Percentiles rank a stretch among this genome's conserved stretches.
Conservation (phyloP, 2,329 filamentous ascomycete species). For the Aspergillus neoniger region DNA sequence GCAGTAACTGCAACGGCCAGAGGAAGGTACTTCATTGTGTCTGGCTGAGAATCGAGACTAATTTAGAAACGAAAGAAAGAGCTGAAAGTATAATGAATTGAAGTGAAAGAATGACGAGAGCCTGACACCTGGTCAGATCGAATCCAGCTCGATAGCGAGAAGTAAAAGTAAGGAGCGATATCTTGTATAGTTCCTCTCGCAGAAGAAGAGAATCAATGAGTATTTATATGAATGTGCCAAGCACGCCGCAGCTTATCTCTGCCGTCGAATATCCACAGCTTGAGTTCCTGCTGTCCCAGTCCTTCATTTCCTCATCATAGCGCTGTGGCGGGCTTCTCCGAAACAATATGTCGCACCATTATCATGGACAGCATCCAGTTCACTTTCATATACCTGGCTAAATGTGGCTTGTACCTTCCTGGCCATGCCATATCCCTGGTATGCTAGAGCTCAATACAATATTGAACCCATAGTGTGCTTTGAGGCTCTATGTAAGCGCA, state of each 20-base stretch:
- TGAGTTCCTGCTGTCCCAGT: not conserved
- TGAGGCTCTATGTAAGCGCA: no score
- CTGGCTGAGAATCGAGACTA: not conserved
- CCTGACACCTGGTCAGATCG: not conserved
- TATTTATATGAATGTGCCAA: not conserved
- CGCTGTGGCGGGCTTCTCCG: no score
- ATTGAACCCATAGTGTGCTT: no score
- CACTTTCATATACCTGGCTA: no score
- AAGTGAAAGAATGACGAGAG: not conserved
- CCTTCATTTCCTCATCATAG: not conserved
- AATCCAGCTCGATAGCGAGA: not conserved
- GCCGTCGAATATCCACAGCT: not conserved
- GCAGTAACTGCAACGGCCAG: not conserved
- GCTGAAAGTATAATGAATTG: not conserved
- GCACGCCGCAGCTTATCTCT: not conserved
- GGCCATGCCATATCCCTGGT: no score
- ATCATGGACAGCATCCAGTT: no score
- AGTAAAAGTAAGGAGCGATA: not conserved
- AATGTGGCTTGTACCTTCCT: no score
- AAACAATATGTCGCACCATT: no score
- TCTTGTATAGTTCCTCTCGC: not conserved
- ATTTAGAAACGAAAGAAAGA: no score
- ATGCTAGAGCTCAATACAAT: no score
- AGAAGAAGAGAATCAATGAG: not conserved
- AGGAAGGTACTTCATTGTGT: conserved; percentile 14